Base-by-base conservation (phyloP, 2,329 filamentous ascomycete genomes). In the Cladosporium sp. region DNA sequence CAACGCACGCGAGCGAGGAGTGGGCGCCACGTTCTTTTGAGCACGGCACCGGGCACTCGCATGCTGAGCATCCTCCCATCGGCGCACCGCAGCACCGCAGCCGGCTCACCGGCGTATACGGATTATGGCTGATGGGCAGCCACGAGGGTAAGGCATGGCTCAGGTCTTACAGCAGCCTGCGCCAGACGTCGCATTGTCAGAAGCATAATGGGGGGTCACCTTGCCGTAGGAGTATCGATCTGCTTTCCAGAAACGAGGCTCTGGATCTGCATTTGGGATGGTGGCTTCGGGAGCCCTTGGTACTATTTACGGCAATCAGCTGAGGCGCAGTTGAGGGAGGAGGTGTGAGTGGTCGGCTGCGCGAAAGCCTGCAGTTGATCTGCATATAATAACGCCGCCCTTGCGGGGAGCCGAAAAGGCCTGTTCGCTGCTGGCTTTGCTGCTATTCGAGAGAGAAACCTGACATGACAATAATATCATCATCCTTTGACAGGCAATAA, bases 21-120 rank as follows among this genome's bases (percentile, higher is more conserved):
- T 40, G 45, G 45, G 45, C 38, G 45, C 45, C 36, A 39, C 36
- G 45, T 33, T 48, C 45, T 48, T 48, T 48, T 48, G 45, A 48
- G 36, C 36, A 48, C 45, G 18, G 36, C 27, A 48, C 38, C 11
- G 36, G 16, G 36, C 45, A 39, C 43, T 5, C 22, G 22, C 22
- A 27, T 27, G 22, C 22, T 5, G 9, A 4, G 22, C 22, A 27
- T 27, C 22, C 22, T 27, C 22, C 9, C 42, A 36, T 22, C 42
- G 42, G 42, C 30, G 19, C 30, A 46, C 32, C 32, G 30, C 30
- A 32, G 30, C 30, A 32, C 30, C 12, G 13, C 32, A 35, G 13
- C 32, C 32, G 15, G 13, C 32, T 15, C 32, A 35, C 32, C 32
- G 32, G 32, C 32, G 15, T n/a, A 35, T 16, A 35, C 32, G 32